Percentiles rank a stretch among this genome's conserved stretches.
Conservation (phyloP, 768 basidiomycete species). For the Lactarius sp. region DNA sequence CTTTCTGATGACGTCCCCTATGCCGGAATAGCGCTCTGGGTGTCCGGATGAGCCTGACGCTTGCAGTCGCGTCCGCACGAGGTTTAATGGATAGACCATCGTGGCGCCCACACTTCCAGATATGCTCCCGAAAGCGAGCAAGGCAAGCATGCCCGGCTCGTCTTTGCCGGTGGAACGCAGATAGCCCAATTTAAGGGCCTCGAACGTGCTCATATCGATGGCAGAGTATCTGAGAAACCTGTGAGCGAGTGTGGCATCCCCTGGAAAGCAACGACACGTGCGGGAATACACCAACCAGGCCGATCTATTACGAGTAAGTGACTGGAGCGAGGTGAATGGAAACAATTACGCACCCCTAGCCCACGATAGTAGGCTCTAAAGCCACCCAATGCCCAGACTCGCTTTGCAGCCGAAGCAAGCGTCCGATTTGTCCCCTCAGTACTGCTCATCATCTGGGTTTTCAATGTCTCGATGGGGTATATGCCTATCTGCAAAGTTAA, state of each 20-base stretch:
- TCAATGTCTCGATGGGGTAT: constrained; percentile 94
- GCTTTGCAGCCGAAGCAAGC: constrained; percentile 57
- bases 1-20: constrained; percentile 73
- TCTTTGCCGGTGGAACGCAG: constrained; percentile 79
- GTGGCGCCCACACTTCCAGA: constrained; percentile 93
- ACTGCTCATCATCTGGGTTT: constrained; percentile 98
- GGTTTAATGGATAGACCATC: constrained; percentile 87
- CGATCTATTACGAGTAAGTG: constrained; percentile 54
- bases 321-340: constrained; percentile 16
- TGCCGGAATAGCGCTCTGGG: constrained; percentile 85
- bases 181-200: constrained; percentile 91
- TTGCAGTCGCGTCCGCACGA: constrained; percentile 91
- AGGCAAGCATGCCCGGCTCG: constrained; percentile 83
- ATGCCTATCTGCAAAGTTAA: constrained; percentile 55
- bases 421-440: constrained; percentile 54
- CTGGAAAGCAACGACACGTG: constrained; percentile 36
- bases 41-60: constrained; percentile 96
- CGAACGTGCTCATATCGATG: constrained; percentile 97
- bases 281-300: constrained; percentile 96
- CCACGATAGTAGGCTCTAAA: constrained; percentile 87
- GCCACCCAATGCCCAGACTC: constrained; percentile 76
- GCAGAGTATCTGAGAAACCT: constrained; percentile 64
- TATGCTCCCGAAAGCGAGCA: constrained; percentile 87
- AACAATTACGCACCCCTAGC: constrained; percentile 58
- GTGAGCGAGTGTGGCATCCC: constrained; percentile 17